A percentile compares a stretch with the other conserved stretches of the same genome.
Evolutionary conservation across 768 basidiomycete species (phyloP).

Genomic region (Tylopilus subfusipes): DNA sequence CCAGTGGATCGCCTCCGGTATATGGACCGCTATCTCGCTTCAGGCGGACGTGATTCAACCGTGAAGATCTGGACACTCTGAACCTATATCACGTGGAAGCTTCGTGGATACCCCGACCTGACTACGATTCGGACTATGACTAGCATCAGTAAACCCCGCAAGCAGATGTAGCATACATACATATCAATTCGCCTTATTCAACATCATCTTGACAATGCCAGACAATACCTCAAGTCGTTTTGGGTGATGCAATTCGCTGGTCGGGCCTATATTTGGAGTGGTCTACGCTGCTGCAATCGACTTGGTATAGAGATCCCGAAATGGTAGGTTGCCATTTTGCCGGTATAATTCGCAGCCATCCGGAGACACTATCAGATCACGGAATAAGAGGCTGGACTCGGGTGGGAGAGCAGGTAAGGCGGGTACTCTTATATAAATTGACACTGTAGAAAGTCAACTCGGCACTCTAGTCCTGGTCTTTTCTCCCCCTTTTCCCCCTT

Average conservation of each 20-base stretch:
- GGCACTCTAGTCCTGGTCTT: too few species aligned
- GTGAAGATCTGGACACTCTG: constrained; percentile 95
- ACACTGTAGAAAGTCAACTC: not conserved
- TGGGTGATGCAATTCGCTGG: not conserved
- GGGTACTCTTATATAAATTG: too few species aligned
- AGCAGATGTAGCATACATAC: constrained; percentile 29
- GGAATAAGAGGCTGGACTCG: too few species aligned
- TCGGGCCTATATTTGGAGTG: not conserved
- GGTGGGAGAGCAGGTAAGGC: not conserved
- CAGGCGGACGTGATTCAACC: constrained; percentile 81
- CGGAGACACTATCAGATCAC: too few species aligned
- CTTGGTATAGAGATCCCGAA: not conserved
- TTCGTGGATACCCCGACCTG: constrained; percentile 14
- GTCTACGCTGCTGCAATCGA: not conserved
- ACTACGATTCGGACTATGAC: constrained; percentile 14
- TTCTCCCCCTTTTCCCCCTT: too few species aligned
- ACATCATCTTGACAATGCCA: not conserved
- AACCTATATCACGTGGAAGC: constrained; percentile 13
- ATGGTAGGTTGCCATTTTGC: too few species aligned
- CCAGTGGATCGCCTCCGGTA: constrained; percentile 88
- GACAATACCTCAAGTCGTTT: not conserved
- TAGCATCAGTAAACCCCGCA: constrained; percentile 19
- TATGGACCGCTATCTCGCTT: constrained; percentile 93
- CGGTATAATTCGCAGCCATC: too few species aligned
- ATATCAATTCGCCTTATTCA: constrained; percentile 9